A percentile compares a stretch with the other conserved stretches of the same genome.
phyloP scores from a whole-genome alignment of 2,329 filamentous ascomycete genomes.

The Botrytis fragariae region DNA sequence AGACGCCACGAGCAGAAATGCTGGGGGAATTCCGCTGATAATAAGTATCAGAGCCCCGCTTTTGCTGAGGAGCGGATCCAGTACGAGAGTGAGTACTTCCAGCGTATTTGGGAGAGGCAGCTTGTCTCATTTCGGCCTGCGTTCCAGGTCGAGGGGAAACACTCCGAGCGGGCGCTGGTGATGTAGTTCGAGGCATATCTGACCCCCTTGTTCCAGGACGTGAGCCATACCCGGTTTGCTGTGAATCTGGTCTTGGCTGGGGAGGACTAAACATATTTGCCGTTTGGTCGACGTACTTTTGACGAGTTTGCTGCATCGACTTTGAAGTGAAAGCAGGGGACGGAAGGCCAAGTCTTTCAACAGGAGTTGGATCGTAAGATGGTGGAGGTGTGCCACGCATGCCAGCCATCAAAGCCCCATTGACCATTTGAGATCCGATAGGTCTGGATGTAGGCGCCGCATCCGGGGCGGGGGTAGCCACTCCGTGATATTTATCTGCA shows the following conservation, averaged over 20 bases:
- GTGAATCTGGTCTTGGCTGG: constrained; percentile 37
- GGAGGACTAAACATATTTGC: constrained; percentile 66
- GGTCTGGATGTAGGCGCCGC: constrained; percentile 45
- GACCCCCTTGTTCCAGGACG: constrained; percentile 59
- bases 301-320: constrained; percentile 92
- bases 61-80: constrained; percentile 41
- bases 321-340: constrained; percentile 88
- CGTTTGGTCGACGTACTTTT: constrained; percentile 82
- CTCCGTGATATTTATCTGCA: constrained; percentile 94
- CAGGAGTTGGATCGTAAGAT: constrained; percentile 68
- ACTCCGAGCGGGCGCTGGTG: constrained; percentile 65
- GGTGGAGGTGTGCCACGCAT: constrained; percentile 79
- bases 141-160: constrained; percentile 61
- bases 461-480: constrained; percentile 73
- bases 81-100: constrained; percentile 37
- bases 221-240: constrained; percentile 39
- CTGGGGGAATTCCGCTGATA: constrained; percentile 51
- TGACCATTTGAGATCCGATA: constrained; percentile 42
- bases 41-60: constrained; percentile 50
- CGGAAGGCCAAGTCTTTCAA: constrained; percentile 81
- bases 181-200: constrained; percentile 59
- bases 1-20: constrained; percentile 44
- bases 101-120: constrained; percentile 61
- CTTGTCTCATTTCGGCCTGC: constrained; percentile 47
- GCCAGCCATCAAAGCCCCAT: constrained; percentile 50